These are phyloP conservation scores for Saccharomycopsis synnaedendra DNA, from an alignment of 805 yeast genomes.

Conservation along the genomic window DNA sequence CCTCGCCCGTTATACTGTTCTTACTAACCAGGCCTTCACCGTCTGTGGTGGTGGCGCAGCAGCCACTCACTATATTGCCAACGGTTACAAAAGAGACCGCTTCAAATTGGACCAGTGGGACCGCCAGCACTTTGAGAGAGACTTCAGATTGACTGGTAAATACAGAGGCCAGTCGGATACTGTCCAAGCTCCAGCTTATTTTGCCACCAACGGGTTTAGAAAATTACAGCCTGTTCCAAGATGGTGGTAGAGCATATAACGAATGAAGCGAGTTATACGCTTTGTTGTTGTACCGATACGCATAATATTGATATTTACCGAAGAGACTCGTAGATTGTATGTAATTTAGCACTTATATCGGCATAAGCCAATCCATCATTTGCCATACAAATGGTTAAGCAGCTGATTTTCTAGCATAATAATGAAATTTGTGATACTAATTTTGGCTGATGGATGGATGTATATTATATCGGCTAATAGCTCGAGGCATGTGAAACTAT, in stretches of 20 bases:
- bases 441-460: too few species aligned
- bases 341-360: too few species aligned
- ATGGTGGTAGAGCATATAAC: slow-evolving; percentile 18
- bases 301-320: too few species aligned
- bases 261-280: too few species aligned
- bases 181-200: slow-evolving; percentile 63
- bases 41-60: slow-evolving; percentile 43
- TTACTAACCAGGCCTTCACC: slow-evolving; percentile 28
- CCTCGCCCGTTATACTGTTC: not conserved
- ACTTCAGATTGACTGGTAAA: slow-evolving; percentile 64
- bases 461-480: too few species aligned
- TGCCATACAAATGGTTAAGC: too few species aligned
- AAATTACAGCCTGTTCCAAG: slow-evolving; percentile 20
- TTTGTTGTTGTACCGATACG: too few species aligned
- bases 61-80: slow-evolving; percentile 30
- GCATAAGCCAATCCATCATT: too few species aligned
- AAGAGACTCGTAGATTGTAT: too few species aligned
- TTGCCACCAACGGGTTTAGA: slow-evolving; percentile 54
- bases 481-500: too few species aligned
- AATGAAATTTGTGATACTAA: too few species aligned
- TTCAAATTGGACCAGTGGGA: slow-evolving; percentile 45
- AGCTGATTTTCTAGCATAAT: too few species aligned
- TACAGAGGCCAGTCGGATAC: slow-evolving; percentile 56
- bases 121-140: slow-evolving; percentile 49
- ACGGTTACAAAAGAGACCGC: slow-evolving; percentile 43